phyloP scores from a whole-genome alignment of 306 rosid species.

The Quercus cerris region DNA sequence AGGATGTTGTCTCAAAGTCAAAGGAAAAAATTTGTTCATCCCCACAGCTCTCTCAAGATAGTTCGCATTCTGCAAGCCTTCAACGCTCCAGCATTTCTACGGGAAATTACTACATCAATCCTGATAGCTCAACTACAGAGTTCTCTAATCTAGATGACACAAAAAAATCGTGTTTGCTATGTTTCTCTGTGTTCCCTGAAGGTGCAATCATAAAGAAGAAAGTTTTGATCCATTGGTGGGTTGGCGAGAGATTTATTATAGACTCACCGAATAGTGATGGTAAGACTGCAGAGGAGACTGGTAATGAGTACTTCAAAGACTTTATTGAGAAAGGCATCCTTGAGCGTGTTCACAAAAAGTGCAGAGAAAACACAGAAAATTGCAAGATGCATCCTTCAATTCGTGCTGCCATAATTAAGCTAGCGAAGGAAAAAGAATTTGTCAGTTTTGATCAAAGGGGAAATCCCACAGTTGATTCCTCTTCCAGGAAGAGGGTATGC shows the following conservation, averaged over 20 bases:
- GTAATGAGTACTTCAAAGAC: not conserved
- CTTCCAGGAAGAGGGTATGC: not conserved
- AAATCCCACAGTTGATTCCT: constrained; percentile 3
- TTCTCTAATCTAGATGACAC: too few species aligned
- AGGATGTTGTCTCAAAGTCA: not conserved
- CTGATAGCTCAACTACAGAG: not conserved
- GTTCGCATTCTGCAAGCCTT: too few species aligned
- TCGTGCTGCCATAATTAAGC: not conserved
- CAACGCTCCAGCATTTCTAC: not conserved
- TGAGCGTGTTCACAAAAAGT: not conserved
- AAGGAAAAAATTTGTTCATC: not conserved
- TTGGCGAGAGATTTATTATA: constrained; percentile 9
- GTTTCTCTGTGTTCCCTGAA: constrained; percentile 27
- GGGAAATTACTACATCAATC: too few species aligned
- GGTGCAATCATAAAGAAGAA: constrained; percentile 14
- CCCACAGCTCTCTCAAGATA: too few species aligned
- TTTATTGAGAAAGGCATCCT: not conserved
- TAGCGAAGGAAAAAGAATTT: not conserved
- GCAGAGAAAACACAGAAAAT: not conserved
- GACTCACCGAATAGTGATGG: not conserved
- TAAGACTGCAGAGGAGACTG: not conserved
- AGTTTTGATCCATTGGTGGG: constrained; percentile 28
- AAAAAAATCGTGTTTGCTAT: not conserved
- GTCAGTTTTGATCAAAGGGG: not conserved
- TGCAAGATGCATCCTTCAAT: not conserved